Conservation (phyloP, 2,329 filamentous ascomycete species). For the Rasamsonia emersonii region DNA sequence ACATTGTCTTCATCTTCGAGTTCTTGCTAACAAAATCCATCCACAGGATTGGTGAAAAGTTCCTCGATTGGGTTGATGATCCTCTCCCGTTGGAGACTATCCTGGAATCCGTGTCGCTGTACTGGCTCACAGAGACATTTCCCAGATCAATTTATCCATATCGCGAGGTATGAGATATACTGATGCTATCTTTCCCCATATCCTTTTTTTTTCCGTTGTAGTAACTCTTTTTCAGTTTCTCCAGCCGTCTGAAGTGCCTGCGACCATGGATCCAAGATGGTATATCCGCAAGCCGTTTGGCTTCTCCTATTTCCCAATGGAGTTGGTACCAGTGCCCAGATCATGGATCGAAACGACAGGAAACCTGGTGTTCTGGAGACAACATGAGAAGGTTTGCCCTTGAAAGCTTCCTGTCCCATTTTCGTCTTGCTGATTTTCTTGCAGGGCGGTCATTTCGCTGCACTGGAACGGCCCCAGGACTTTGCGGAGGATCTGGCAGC, state of each 20-base stretch:
- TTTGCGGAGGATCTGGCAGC: slow-evolving; percentile 37
- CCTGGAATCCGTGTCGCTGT: slow-evolving; percentile 25
- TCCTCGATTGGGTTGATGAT: slow-evolving; percentile 28
- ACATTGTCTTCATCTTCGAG: no score
- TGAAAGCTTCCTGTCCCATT: not conserved
- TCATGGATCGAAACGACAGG: slow-evolving; percentile 27
- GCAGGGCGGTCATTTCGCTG: slow-evolving; percentile 48
- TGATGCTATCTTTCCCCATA: not conserved
- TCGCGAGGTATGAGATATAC: slow-evolving; percentile 21
- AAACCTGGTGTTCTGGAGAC: slow-evolving; percentile 29
- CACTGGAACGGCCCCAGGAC: slow-evolving; percentile 33
- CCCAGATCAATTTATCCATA: slow-evolving; percentile 25
- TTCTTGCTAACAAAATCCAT: no score
- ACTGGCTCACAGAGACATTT: slow-evolving; percentile 32
- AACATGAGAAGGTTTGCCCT: slow-evolving; percentile 24
- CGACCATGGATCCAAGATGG: slow-evolving; percentile 16
- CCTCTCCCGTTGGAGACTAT: slow-evolving; percentile 23
- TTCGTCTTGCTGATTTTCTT: not conserved
- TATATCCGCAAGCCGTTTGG: slow-evolving; percentile 39
- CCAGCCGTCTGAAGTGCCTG: slow-evolving; percentile 10
- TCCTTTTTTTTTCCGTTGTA: not conserved
- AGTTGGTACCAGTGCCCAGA: slow-evolving; percentile 33
- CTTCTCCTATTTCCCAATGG: slow-evolving; percentile 38
- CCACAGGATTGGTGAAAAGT: slow-evolving; percentile 32
- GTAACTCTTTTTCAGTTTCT: slow-evolving; percentile 7